phyloP scores from a whole-genome alignment of 208 protist species.

The Acanthamoeba lenticulata region DNA sequence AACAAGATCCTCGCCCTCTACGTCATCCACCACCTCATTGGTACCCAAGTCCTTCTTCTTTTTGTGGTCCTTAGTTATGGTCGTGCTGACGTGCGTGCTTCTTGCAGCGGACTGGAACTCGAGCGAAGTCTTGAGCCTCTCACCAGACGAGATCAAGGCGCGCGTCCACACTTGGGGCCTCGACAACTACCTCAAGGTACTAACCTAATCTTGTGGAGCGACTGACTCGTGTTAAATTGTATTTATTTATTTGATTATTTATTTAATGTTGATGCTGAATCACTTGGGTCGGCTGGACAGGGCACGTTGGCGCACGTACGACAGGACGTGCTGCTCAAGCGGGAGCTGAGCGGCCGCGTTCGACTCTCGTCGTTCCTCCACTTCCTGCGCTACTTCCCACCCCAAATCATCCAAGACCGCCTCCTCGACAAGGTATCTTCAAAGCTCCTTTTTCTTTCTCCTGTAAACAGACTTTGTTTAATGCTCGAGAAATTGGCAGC shows the following conservation, averaged over 20 bases:
- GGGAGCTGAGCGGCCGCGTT: not conserved
- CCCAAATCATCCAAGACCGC: not conserved
- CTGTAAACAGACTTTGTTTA: not conserved
- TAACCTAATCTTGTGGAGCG: too few species aligned
- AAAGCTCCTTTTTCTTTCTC: not conserved
- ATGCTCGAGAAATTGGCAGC: not conserved
- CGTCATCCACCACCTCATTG: conserved; percentile 44
- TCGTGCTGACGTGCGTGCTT: not conserved
- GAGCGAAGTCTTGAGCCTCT: not conserved
- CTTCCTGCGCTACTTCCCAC: conserved; percentile 12
- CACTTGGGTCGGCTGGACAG: not conserved
- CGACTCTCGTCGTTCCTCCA: not conserved
- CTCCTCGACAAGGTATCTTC: not conserved
- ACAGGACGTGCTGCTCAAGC: not conserved
- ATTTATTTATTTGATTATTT: too few species aligned
- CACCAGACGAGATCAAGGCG: not conserved
- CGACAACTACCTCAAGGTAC: conserved; percentile 3
- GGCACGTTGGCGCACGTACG: not conserved
- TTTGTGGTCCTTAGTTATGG: not conserved
- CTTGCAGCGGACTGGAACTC: conserved; percentile 20
- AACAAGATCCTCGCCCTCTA: conserved; percentile 34
- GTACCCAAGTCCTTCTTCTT: not conserved
- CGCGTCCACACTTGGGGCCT: not conserved
- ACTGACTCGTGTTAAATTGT: too few species aligned
- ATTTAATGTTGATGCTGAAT: not conserved